These are phyloP conservation scores for Basidiobolus meristosporus DNA, from an alignment of 371 early-diverging fungal species.

Conservation along the genomic window DNA sequence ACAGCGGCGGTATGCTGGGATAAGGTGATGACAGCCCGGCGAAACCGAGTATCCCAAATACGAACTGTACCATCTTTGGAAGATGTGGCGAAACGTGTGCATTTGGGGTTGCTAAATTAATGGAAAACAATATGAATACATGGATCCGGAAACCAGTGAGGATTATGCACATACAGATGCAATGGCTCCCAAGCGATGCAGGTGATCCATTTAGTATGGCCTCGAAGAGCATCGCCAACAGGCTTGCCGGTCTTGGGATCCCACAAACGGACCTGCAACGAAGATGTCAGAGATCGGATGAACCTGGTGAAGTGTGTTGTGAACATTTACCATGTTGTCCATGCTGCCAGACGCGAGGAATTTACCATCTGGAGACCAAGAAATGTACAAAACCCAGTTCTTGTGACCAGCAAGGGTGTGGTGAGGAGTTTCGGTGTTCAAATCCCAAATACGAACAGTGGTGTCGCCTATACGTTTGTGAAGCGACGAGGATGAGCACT, in stretches of 20 bases:
- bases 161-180: slow-evolving; percentile 55
- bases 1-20: slow-evolving; percentile 82
- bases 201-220: slow-evolving; percentile 81
- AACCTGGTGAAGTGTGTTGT: no score
- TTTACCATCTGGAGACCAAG: slow-evolving; percentile 83
- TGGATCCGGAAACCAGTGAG: no score
- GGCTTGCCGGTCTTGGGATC: slow-evolving; percentile 64
- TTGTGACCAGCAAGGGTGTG: slow-evolving; percentile 33
- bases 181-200: slow-evolving; percentile 83
- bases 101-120: slow-evolving; percentile 30
- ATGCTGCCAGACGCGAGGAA: slow-evolving; percentile 82
- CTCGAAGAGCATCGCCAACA: slow-evolving; percentile 59
- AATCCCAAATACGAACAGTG: slow-evolving; percentile 93
- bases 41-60: slow-evolving; percentile 79
- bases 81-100: slow-evolving; percentile 69
- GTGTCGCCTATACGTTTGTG: slow-evolving; percentile 41
- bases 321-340: slow-evolving; percentile 62
- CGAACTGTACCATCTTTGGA: slow-evolving; percentile 92
- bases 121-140: not conserved
- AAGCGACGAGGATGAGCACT: not conserved
- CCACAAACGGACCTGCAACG: slow-evolving; percentile 45
- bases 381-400: slow-evolving; percentile 84
- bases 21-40: slow-evolving; percentile 57
- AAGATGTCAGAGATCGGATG: not conserved
- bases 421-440: slow-evolving; percentile 81